Base-by-base conservation (phyloP, 2,329 filamentous ascomycete genomes). In the Colletotrichum sp. region DNA sequence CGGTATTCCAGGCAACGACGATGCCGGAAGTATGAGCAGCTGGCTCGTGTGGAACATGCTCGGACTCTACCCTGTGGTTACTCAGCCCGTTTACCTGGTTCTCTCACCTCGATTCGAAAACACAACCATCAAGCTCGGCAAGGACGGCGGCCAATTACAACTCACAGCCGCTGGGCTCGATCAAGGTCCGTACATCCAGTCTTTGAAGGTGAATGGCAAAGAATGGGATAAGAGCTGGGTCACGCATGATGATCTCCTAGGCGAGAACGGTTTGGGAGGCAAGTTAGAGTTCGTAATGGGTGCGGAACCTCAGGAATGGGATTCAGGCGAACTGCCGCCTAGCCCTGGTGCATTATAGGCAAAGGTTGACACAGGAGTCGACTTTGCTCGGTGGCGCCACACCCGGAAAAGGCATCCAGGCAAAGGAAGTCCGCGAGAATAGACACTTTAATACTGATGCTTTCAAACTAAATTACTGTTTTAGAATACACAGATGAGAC, bases 11-110 rank as follows among this genome's bases (percentile, higher is more conserved):
- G 91, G 91, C 0, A 92, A 92, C 78, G 88, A 87, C 52, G 91
- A 92, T 78, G 89, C 89, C 1, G 91, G 91, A 4, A 88, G 90
- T 1, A 90, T 92, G 88, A 90, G 91, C 78, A 88, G 87, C n/a
- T 91, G 88, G 86, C 82, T 90, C 6, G 81, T 90, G 24, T 92
- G 90, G 87, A 87, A 88, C 72, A 89, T 90, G 86, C 84, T 91
- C 30, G 88, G 89, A 5, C 78, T 91, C 9, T 91, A 91, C 66
- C 90, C 90, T 0, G 85, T 92, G 39, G 90, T 90, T 0, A 90
- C 89, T 0, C 90, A 92, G 79, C 88, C 89, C 0, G 89, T 89
- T 1, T 92, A 91, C 78, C 81, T 91, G 1, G 83, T 92, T n/a
- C 82, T 87, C 2, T 85, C 87, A 9, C 87, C 88, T 0, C 88